phyloP scores from a whole-genome alignment of 495 filamentous ascomycete genomes.

The Pseudoneurospora amorphoporcata region DNA sequence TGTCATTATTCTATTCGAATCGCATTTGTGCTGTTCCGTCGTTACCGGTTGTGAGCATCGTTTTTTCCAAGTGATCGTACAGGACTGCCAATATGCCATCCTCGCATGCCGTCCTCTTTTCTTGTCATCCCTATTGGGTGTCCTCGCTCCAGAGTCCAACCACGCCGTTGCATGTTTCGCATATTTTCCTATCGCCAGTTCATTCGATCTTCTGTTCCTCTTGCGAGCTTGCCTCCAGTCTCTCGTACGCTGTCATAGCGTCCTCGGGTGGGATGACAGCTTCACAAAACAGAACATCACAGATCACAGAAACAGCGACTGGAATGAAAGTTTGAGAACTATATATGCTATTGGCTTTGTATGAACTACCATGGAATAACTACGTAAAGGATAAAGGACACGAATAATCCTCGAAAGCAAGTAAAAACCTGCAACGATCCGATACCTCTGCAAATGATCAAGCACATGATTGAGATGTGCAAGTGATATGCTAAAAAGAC shows the following conservation, averaged over 20 bases:
- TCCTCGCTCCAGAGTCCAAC: neutral
- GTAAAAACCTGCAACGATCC: neutral
- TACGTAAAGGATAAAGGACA: neutral
- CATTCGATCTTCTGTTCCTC: neutral
- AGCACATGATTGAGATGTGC: neutral
- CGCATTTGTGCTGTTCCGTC: neutral
- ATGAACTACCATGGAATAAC: neutral
- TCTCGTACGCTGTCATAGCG: neutral
- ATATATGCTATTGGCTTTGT: neutral
- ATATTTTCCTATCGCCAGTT: neutral
- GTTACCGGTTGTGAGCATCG: neutral
- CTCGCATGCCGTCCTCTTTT: neutral
- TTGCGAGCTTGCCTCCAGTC: too few relatives aligned
- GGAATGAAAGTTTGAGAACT: neutral
- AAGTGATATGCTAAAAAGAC: neutral
- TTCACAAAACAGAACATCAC: neutral
- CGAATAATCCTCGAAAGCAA: neutral
- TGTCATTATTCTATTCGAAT: too few relatives aligned
- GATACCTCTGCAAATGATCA: neutral
- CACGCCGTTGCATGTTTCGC: neutral
- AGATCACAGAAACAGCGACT: neutral
- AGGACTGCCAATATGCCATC: neutral
- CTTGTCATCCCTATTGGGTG: neutral
- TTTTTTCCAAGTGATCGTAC: neutral
- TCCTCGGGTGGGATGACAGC: neutral